Evolutionary conservation across 2,329 filamentous ascomycete species (phyloP).

Genomic region (Pestalotiopsis sp.): DNA sequence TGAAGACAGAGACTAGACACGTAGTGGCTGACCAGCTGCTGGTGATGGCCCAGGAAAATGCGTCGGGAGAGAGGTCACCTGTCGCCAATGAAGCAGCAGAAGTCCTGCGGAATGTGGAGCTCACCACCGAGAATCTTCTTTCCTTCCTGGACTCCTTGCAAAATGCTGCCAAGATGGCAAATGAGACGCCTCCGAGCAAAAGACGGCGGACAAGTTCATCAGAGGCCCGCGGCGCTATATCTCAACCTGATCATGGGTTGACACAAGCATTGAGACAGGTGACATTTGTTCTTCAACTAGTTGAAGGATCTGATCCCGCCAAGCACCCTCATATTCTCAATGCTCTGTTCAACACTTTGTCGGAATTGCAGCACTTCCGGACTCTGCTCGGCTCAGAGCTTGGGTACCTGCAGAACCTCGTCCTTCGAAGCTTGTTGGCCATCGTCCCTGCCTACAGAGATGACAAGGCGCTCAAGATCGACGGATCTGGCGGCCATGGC

Average conservation of each 20-base stretch:
- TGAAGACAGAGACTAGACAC: slow-evolving; percentile 66
- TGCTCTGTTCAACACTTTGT: slow-evolving; percentile 81
- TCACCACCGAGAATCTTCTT: slow-evolving; percentile 73
- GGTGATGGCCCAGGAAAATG: slow-evolving; percentile 55
- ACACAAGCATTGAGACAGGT: slow-evolving; percentile 69
- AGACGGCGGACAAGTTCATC: slow-evolving; percentile 65
- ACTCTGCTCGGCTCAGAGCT: slow-evolving; percentile 82
- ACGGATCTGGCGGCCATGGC: slow-evolving; percentile 78
- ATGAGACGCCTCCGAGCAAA: slow-evolving; percentile 73
- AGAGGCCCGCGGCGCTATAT: slow-evolving; percentile 58
- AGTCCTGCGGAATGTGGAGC: slow-evolving; percentile 71
- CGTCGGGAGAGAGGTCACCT: slow-evolving; percentile 38
- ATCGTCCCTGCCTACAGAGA: slow-evolving; percentile 80
- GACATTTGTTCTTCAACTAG: slow-evolving; percentile 85
- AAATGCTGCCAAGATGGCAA: slow-evolving; percentile 71
- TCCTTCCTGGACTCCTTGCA: slow-evolving; percentile 76
- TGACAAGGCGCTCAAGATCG: slow-evolving; percentile 65
- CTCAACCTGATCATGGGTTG: not conserved
- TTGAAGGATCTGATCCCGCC: slow-evolving; percentile 78
- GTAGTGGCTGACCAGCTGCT: slow-evolving; percentile 65
- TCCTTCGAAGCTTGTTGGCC: slow-evolving; percentile 78
- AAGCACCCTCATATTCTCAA: slow-evolving; percentile 77
- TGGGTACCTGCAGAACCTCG: slow-evolving; percentile 85
- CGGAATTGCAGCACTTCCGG: slow-evolving; percentile 83
- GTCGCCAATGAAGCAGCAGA: slow-evolving; percentile 67